phyloP scores from a whole-genome alignment of 352 stramenopile species.

The Globisporangium recalcitrans region DNA sequence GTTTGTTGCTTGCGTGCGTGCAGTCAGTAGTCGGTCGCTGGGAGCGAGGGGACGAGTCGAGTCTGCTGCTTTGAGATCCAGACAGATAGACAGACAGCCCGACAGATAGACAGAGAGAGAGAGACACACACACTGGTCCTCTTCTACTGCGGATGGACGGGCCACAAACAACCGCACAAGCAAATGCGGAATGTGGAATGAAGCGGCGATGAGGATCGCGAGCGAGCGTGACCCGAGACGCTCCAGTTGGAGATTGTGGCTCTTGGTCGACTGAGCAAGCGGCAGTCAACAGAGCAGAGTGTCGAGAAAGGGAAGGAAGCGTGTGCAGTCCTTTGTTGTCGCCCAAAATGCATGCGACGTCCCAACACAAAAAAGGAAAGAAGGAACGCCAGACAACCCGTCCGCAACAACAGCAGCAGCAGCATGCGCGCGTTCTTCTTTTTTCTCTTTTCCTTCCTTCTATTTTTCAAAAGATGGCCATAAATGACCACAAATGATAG shows the following conservation, averaged over 20 bases:
- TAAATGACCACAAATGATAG: neutral
- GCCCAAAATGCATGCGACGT: neutral
- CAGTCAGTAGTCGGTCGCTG: neutral
- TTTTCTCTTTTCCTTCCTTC: conserved; percentile 4
- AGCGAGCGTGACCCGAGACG: neutral
- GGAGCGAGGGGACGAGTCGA: conserved; percentile 5
- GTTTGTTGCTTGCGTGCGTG: conserved; percentile 3
- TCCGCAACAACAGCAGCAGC: neutral
- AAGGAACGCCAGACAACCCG: neutral
- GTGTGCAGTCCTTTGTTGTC: neutral
- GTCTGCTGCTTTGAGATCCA: conserved; percentile 7
- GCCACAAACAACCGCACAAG: conserved; percentile 6
- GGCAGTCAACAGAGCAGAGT: neutral
- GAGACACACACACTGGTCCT: neutral
- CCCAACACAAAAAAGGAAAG: conserved; percentile 4
- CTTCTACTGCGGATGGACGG: conserved; percentile 5
- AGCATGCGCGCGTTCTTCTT: neutral
- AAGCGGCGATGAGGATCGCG: neutral
- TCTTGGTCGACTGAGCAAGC: neutral
- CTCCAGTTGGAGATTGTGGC: neutral
- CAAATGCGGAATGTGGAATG: neutral
- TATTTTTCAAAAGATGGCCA: neutral
- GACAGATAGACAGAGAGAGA: neutral
- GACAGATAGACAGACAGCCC: conserved; percentile 4
- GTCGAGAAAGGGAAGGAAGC: neutral